phyloP scores from a whole-genome alignment of 1,284 basidiomycete species.

The Fistulina hepatica region DNA sequence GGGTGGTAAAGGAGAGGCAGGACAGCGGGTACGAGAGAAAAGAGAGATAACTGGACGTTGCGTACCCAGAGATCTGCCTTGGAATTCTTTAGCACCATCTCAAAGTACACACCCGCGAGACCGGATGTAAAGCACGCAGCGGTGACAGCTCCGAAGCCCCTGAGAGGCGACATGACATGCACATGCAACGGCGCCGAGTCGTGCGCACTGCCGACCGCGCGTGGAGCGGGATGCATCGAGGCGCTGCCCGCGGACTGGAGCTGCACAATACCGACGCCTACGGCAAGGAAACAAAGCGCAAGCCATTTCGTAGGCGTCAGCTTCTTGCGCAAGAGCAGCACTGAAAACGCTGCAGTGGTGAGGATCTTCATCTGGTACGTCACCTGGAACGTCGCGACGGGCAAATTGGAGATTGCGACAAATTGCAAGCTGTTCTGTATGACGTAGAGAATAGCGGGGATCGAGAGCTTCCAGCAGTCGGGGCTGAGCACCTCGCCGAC shows the following conservation, averaged over 20 bases:
- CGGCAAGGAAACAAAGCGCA: slow-evolving; percentile 73
- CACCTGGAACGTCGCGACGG: slow-evolving; percentile 87
- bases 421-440: slow-evolving; percentile 94
- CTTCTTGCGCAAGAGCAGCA: slow-evolving; percentile 68
- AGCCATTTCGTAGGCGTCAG: slow-evolving; percentile 74
- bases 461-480: slow-evolving; percentile 95
- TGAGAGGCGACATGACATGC: slow-evolving; percentile 66
- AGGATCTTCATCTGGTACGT: slow-evolving; percentile 95
- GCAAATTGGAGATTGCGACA: slow-evolving; percentile 84
- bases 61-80: slow-evolving; percentile 90
- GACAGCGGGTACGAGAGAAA: slow-evolving; percentile 86
- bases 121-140: slow-evolving; percentile 94
- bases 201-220: slow-evolving; percentile 19
- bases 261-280: slow-evolving; percentile 90
- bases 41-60: slow-evolving; percentile 92
- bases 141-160: slow-evolving; percentile 80
- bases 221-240: slow-evolving; percentile 5
- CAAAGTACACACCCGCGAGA: slow-evolving; percentile 97
- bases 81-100: slow-evolving; percentile 92
- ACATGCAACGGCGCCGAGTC: slow-evolving; percentile 21
- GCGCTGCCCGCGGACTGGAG: slow-evolving; percentile 56
- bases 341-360: slow-evolving; percentile 89
- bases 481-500: slow-evolving; percentile 53
- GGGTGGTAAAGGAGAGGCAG: slow-evolving; percentile 61
- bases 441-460: slow-evolving; percentile 93